Conservation (phyloP, 345 rosid species). For the Rhizophora apiculata region DNA sequence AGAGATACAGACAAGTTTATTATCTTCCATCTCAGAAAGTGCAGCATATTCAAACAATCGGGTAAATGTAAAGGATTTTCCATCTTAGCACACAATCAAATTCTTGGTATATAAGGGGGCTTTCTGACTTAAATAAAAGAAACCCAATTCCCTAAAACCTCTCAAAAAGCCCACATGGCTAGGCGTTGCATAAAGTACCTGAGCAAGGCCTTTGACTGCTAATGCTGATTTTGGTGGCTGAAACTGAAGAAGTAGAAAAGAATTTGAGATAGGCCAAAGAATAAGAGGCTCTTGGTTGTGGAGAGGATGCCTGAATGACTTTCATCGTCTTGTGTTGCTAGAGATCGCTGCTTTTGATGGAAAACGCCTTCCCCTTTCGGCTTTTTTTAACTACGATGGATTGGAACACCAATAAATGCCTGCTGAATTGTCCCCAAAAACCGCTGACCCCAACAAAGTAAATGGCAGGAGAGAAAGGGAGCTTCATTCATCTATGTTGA, state of each 20-base stretch:
- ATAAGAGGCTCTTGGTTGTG: conserved; percentile 3
- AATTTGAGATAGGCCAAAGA: background rate
- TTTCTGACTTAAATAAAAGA: background rate
- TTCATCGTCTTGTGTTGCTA: conserved; percentile 8
- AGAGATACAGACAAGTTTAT: background rate
- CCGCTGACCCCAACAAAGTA: no score
- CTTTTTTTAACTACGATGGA: no score
- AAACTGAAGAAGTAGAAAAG: conserved; percentile 9
- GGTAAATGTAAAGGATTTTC: no score
- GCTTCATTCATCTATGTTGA: background rate
- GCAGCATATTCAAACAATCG: conserved; percentile 4
- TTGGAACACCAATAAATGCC: no score
- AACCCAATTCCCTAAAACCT: background rate
- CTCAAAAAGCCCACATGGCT: background rate
- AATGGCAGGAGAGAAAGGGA: background rate
- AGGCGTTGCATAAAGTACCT: conserved; percentile 18
- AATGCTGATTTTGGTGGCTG: background rate
- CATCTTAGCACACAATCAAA: no score
- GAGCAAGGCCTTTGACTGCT: conserved; percentile 2
- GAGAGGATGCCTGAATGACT: conserved; percentile 6
- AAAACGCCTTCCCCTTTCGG: no score
- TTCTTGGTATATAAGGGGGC: background rate
- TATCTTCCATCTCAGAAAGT: background rate
- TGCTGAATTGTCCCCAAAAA: no score
- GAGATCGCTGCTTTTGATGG: background rate